phyloP scores from a whole-genome alignment of 805 yeast genomes.

The Soucietia sequanensis region DNA sequence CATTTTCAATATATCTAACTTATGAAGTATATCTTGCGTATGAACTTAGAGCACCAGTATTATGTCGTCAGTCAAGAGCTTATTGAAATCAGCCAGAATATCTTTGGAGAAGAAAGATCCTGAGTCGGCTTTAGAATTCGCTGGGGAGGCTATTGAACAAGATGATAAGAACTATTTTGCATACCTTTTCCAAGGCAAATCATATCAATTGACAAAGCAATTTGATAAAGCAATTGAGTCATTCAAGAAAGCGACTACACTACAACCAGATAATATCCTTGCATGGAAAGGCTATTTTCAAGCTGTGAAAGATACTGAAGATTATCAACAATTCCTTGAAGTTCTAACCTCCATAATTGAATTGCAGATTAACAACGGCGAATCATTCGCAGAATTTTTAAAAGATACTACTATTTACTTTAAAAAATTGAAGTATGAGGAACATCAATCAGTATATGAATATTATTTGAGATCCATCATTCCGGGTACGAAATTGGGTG shows the following conservation, averaged over 20 bases:
- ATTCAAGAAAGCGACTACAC: conserved; percentile 48
- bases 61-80: neutral
- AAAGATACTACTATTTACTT: conserved; percentile 48
- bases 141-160: conserved; percentile 52
- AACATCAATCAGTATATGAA: conserved; percentile 37
- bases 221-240: conserved; percentile 37
- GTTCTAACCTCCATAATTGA: conserved; percentile 46
- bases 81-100: conserved; percentile 38
- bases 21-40: too few relatives aligned
- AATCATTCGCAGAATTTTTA: conserved; percentile 47
- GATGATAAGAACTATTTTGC: conserved; percentile 67
- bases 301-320: conserved; percentile 35
- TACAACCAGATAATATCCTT: conserved; percentile 50
- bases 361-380: conserved; percentile 40
- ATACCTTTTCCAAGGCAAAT: conserved; percentile 68
- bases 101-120: conserved; percentile 58
- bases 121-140: conserved; percentile 57
- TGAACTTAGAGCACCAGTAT: too few relatives aligned
- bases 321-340: conserved; percentile 45
- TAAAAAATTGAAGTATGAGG: conserved; percentile 29
- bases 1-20: too few relatives aligned
- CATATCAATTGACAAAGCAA: conserved; percentile 48
- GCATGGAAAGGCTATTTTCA: conserved; percentile 84
- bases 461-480: conserved; percentile 48
- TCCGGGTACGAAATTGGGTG: conserved; percentile 59